Conservation (phyloP, 164 flowering plant genomes). For the Vitis cinerea region DNA sequence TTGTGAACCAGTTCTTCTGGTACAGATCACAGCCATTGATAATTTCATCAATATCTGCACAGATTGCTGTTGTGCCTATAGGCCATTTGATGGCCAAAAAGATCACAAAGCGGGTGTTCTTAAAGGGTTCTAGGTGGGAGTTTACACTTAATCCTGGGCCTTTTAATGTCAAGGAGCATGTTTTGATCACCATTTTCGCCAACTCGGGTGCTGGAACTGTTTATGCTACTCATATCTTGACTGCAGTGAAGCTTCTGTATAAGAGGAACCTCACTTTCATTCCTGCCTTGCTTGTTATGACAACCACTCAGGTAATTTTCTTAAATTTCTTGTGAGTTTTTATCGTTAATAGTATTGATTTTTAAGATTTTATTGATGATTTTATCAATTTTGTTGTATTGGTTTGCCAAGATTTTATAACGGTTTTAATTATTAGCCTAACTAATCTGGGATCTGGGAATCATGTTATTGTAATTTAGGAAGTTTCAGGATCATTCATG, state of each 20-base stretch:
- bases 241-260: conserved; percentile 44
- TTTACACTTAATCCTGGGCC: conserved; percentile 58
- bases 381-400: too few species aligned
- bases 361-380: background rate
- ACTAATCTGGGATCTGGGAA: too few species aligned
- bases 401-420: too few species aligned
- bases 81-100: conserved; percentile 56
- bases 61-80: conserved; percentile 63
- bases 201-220: conserved; percentile 49
- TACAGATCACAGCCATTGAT: conserved; percentile 46
- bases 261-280: conserved; percentile 33
- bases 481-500: too few species aligned
- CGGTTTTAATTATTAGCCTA: too few species aligned
- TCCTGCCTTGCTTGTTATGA: conserved; percentile 43
- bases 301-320: conserved; percentile 46
- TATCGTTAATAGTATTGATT: background rate
- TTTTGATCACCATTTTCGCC: conserved; percentile 50
- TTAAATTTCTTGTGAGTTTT: background rate
- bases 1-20: conserved; percentile 71
- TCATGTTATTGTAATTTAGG: too few species aligned
- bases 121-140: conserved; percentile 35
- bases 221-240: conserved; percentile 45
- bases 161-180: conserved; percentile 52
- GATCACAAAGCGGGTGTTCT: conserved; percentile 32
- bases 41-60: conserved; percentile 46